Conservation (phyloP, 2,329 filamentous ascomycete genomes). For the Leptographium wingfieldii region DNA sequence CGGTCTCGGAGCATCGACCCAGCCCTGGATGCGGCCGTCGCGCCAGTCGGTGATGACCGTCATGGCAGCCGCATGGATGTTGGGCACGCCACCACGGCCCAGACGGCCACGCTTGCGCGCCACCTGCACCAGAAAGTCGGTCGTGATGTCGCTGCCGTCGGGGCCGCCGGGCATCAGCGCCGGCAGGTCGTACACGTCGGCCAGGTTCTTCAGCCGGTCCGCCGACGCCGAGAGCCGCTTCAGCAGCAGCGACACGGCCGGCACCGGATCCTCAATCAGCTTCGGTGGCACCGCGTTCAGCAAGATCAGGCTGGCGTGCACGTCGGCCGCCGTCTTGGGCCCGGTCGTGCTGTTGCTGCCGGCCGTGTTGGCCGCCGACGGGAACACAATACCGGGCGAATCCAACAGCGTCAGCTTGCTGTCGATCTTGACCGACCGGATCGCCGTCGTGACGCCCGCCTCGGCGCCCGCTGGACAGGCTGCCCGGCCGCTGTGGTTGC, state of each 20-base stretch:
- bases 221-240: conserved; percentile 62
- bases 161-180: conserved; percentile 54
- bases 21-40: conserved; percentile 87
- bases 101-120: conserved; percentile 84
- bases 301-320: conserved; percentile 74
- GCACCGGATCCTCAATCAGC: conserved; percentile 85
- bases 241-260: conserved; percentile 75
- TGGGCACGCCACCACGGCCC: conserved; percentile 81
- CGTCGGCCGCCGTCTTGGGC: conserved; percentile 52
- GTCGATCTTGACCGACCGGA: conserved; percentile 86
- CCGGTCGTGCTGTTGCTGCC: conserved; percentile 23
- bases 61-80: conserved; percentile 76
- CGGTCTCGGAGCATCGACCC: conserved; percentile 65
- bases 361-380: conserved; percentile 38
- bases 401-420: conserved; percentile 89
- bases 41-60: conserved; percentile 94
- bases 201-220: conserved; percentile 64
- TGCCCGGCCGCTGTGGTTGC: conserved; percentile 37
- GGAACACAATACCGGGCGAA: conserved; percentile 91
- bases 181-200: conserved; percentile 73
- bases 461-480: conserved; percentile 84
- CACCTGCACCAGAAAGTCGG: conserved; percentile 88
- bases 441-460: conserved; percentile 79
- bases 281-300: conserved; percentile 88
- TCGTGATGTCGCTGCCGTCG: conserved; percentile 61